Percentiles rank a stretch among this genome's conserved stretches.
Conservation (phyloP, 225 moss, liverwort and hornwort genomes). For the Sphagnum tenellum region DNA sequence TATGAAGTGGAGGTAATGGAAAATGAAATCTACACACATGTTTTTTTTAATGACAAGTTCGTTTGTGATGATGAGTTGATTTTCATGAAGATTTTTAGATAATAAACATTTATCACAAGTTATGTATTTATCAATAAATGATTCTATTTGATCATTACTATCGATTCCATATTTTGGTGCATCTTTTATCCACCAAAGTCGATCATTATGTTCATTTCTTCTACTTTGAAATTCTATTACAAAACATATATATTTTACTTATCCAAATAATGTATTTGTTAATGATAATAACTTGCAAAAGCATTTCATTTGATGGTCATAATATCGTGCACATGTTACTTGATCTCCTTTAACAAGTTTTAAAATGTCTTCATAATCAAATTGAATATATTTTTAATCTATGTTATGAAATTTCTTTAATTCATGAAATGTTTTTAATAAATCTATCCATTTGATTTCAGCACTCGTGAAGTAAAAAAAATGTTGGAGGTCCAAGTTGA, state of each 20-base stretch:
- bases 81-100: not conserved
- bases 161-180: not conserved
- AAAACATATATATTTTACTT: not conserved
- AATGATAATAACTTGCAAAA: not conserved
- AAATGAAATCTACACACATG: not conserved
- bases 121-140: not conserved
- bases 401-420: too few relatives aligned
- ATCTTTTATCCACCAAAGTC: not conserved
- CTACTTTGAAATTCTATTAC: not conserved
- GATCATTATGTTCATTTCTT: not conserved
- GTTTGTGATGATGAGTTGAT: slow-evolving; percentile 4
- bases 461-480: too few relatives aligned
- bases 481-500: too few relatives aligned
- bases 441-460: too few relatives aligned
- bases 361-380: too few relatives aligned
- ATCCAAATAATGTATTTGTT: not conserved
- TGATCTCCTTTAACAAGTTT: not conserved
- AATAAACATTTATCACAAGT: not conserved
- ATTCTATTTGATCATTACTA: not conserved
- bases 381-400: too few relatives aligned
- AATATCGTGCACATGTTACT: not conserved
- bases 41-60: not conserved
- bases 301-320: not conserved
- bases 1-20: not conserved
- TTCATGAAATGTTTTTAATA: too few relatives aligned